Percentiles rank a stretch among this genome's conserved stretches.
phyloP scores from a whole-genome alignment of 75 land plant genomes.

The Selaginella tamariscina region DNA sequence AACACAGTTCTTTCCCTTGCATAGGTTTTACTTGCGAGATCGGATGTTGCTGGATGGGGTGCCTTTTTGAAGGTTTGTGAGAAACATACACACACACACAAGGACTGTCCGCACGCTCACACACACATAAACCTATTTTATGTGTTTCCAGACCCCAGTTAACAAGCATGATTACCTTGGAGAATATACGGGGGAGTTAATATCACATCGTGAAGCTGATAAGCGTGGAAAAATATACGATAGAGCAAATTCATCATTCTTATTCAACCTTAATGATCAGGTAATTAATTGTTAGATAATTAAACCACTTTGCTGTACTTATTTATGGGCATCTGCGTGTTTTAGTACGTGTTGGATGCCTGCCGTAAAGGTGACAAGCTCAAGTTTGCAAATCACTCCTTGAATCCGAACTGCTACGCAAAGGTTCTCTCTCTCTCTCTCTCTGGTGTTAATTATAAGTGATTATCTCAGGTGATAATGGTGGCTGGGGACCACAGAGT shows the following conservation, averaged over 20 bases:
- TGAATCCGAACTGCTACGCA: slow-evolving; percentile 95
- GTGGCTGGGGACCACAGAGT: slow-evolving; percentile 99
- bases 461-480: slow-evolving; percentile 62
- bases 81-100: too few species aligned
- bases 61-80: slow-evolving; percentile 97
- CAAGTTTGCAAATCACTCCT: slow-evolving; percentile 98
- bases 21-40: slow-evolving; percentile 92
- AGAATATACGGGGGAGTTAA: slow-evolving; percentile 95
- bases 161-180: slow-evolving; percentile 89
- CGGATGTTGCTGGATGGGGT: slow-evolving; percentile 99
- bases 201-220: slow-evolving; percentile 94
- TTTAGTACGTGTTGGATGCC: slow-evolving; percentile 94
- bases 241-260: slow-evolving; percentile 90
- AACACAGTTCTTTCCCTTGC: neutral
- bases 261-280: slow-evolving; percentile 96
- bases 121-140: neutral
- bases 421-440: slow-evolving; percentile 39
- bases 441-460: neutral
- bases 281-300: slow-evolving; percentile 17
- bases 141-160: slow-evolving; percentile 61
- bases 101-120: too few species aligned
- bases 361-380: slow-evolving; percentile 91
- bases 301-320: neutral
- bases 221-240: slow-evolving; percentile 99
- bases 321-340: neutral